These are phyloP conservation scores for Tetrahymena thermophila DNA, from an alignment of 73 alveolate genomes.

Conservation along the genomic window DNA sequence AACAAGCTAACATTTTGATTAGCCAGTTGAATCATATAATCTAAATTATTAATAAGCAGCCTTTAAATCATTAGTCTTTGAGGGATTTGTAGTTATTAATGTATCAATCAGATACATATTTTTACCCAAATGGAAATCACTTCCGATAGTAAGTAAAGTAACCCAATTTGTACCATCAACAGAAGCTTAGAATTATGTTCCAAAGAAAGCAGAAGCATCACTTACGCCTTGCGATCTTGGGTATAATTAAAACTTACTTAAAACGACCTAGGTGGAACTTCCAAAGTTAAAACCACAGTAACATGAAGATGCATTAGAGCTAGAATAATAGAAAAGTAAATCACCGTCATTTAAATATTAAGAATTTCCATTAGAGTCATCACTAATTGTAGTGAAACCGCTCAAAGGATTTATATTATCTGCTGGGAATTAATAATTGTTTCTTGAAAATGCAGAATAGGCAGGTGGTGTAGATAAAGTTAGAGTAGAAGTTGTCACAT, in stretches of 20 bases:
- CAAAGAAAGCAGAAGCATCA: slow-evolving; percentile 8
- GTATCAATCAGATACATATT: slow-evolving; percentile 24
- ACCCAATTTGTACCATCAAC: slow-evolving; percentile 22
- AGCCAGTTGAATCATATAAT: slow-evolving; percentile 13
- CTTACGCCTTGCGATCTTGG: slow-evolving; percentile 7
- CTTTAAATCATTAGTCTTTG: background rate
- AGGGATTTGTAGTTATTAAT: background rate
- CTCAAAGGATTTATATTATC: background rate
- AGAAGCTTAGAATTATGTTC: slow-evolving; percentile 25
- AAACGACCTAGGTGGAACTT: background rate
- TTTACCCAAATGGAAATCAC: slow-evolving; percentile 17
- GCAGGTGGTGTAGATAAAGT: background rate
- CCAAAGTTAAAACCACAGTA: background rate
- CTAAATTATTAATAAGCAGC: background rate
- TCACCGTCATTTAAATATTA: background rate
- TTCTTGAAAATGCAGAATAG: background rate
- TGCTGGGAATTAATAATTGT: background rate
- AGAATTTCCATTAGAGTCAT: background rate
- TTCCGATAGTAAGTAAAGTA: slow-evolving; percentile 2
- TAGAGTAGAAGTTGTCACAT: background rate
- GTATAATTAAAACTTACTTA: background rate
- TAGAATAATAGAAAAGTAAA: background rate
- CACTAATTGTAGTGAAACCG: background rate
- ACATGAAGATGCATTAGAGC: background rate
- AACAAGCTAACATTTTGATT: slow-evolving; percentile 23